Evolutionary conservation across 2,329 filamentous ascomycete genomes (phyloP).

Genomic region (Elsinoe australis): DNA sequence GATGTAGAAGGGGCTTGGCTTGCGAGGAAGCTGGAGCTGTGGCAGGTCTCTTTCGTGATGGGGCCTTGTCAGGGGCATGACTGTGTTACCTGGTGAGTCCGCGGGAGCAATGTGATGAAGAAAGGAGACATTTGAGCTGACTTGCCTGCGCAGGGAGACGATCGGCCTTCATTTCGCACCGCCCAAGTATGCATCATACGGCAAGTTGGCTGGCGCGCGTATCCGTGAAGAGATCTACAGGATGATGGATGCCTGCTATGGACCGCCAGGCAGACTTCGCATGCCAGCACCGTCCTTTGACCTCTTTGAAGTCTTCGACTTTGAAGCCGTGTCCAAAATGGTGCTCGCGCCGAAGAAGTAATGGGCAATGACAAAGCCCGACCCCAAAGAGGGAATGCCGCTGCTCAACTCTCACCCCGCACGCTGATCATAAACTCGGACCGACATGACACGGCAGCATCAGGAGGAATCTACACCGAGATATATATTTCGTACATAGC

Average conservation of each 20-base stretch:
- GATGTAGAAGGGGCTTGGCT: background rate
- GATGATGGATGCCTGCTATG: too few relatives aligned
- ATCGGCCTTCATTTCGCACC: conserved; percentile 1
- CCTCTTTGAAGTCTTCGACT: too few relatives aligned
- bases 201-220: too few relatives aligned
- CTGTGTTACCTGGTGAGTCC: background rate
- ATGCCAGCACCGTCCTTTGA: too few relatives aligned
- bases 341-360: background rate
- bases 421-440: conserved; percentile 13
- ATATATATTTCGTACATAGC: background rate
- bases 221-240: too few relatives aligned
- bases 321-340: too few relatives aligned
- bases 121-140: too few relatives aligned
- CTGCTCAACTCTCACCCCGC: background rate
- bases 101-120: too few relatives aligned
- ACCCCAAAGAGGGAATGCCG: conserved; percentile 1
- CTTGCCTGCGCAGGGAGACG: background rate
- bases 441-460: background rate
- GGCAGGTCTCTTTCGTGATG: too few relatives aligned
- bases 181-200: background rate
- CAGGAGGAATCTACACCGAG: too few relatives aligned
- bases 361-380: background rate
- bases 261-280: too few relatives aligned
- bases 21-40: background rate
- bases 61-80: background rate